phyloP scores from a whole-genome alignment of 192 early-diverging fungal species.

The Linnemannia hyalina region DNA sequence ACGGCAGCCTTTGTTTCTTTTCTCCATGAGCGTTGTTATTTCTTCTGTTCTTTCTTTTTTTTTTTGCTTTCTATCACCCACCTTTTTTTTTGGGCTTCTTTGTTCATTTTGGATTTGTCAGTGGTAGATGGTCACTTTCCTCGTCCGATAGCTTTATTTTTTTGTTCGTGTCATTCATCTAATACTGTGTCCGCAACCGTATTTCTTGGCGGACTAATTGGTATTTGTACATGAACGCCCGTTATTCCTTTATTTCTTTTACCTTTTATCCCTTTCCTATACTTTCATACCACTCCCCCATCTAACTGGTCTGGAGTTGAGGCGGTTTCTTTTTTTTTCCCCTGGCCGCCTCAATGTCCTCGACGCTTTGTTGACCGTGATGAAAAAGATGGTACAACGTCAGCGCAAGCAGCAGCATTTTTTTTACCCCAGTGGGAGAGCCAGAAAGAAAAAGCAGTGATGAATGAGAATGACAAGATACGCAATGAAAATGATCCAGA shows the following conservation, averaged over 20 bases:
- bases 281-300: neutral
- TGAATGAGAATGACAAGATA: slow-evolving; percentile 35
- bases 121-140: neutral
- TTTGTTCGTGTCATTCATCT: neutral
- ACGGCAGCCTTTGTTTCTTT: slow-evolving; percentile 33
- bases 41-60: neutral
- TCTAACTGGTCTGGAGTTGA: neutral
- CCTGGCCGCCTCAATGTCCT: slow-evolving; percentile 1
- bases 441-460: slow-evolving; percentile 54
- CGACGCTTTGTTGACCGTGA: slow-evolving; percentile 39
- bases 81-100: neutral
- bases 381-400: slow-evolving; percentile 59
- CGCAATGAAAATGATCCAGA: neutral
- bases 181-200: neutral
- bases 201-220: neutral
- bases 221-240: neutral
- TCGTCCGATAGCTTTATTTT: neutral
- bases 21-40: neutral
- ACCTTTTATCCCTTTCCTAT: neutral
- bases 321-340: neutral
- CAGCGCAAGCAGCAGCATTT: slow-evolving; percentile 54
- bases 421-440: slow-evolving; percentile 39
- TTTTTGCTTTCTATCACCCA: neutral
- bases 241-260: neutral
- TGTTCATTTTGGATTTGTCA: neutral